Base-by-base conservation (phyloP, 1,284 basidiomycete genomes). In the Leucoagaricus sp. region DNA sequence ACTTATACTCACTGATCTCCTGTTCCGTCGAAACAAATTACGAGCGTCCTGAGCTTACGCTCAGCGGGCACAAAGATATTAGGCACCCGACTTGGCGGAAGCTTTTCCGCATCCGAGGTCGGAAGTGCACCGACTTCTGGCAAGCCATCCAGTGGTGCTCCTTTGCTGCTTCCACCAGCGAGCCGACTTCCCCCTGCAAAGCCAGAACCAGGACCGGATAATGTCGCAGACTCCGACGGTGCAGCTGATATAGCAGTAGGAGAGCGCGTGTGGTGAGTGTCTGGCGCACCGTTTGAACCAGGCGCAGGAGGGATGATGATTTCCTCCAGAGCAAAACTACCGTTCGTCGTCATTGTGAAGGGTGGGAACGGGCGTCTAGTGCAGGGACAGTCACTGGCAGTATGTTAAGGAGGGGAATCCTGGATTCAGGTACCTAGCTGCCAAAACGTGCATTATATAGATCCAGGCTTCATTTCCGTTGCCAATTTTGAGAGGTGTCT, bases 1-100 rank as follows among this genome's bases (percentile, higher is more conserved):
- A n/a, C n/a, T n/a, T n/a, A n/a, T n/a, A 49, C 57, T 49, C 51
- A 61, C 58, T 60, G 58, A 42, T 61, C 58, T 13, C 60, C 60
- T 4, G 60, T 61, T 5, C 60, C 60, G 45, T 61, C 60, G 40
- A 61, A 61, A 29, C 60, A 61, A 7, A 61, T 12, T 12, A 61
- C 50, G 13, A 61, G 42, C 4, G 60, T 60, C 29, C 60, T 57
- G 21, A 26, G 7, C 17, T 53, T 47, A 31, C 54, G 55, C 8
- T 41, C 36, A 9, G 50, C 17, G 1, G 60, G 60, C 13, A 61
- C 49, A 5, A 44, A 31, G 3, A 57, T 26, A 40, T 52, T 45
- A 19, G 44, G 44, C 12, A 47, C 29, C 12, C 3, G n/a, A 41
- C 25, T 6, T n/a, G 5, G n/a, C 4, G 10, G 25, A 15, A 10